These are phyloP conservation scores for Carex pumila DNA, from an alignment of 176 grass and related monocot species.

Conservation along the genomic window DNA sequence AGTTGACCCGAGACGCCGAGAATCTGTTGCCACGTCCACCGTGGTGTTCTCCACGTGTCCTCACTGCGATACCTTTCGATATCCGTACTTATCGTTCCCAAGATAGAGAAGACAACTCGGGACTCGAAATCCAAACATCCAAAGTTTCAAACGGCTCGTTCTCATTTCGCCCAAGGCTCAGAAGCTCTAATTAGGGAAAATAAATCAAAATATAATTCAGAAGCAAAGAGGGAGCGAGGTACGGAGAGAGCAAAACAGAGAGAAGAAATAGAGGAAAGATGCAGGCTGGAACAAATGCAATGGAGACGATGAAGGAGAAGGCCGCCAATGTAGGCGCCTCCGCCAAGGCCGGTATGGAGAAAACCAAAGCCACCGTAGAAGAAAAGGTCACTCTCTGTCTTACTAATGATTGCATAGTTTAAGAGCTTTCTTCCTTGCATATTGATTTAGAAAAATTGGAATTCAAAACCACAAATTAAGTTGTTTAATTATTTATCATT, in stretches of 20 bases:
- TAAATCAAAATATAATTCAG: background rate
- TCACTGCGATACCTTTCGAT: background rate
- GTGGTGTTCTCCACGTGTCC: background rate
- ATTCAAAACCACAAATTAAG: background rate
- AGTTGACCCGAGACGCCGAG: background rate
- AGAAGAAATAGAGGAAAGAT: background rate
- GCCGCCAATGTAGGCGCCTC: constrained; percentile 28
- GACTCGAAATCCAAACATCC: background rate
- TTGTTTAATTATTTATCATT: background rate
- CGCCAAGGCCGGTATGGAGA: constrained; percentile 33
- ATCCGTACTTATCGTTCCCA: background rate
- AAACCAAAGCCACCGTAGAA: constrained; percentile 33
- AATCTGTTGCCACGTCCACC: background rate
- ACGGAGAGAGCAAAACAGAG: background rate
- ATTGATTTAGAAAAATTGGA: background rate
- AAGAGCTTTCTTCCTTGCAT: background rate
- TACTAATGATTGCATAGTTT: background rate
- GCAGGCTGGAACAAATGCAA: constrained; percentile 17
- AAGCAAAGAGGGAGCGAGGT: background rate
- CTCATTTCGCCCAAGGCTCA: background rate
- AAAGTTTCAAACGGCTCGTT: background rate
- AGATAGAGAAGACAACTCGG: background rate
- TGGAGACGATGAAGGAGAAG: constrained; percentile 24
- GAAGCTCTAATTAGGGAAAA: constrained; percentile 8
- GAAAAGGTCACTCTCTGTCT: constrained; percentile 25